A percentile compares a stretch with the other conserved stretches of the same genome.
Evolutionary conservation across 352 stramenopile genomes (phyloP).

Genomic region (Elongisporangium anandrum): DNA sequence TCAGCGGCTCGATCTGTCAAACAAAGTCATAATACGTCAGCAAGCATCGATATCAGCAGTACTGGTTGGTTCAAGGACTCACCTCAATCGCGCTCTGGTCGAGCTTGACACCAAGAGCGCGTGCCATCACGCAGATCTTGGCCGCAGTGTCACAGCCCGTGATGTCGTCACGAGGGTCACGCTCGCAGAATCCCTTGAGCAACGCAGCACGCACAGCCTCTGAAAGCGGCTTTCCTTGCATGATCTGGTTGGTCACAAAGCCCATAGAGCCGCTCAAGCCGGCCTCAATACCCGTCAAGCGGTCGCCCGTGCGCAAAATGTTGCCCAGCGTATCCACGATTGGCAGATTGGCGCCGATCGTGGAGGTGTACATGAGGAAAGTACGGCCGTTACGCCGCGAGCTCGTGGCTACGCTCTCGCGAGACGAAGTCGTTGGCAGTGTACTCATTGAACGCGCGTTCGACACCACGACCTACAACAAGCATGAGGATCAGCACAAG

Average conservation of each 20-base stretch:
- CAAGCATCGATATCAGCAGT: background rate
- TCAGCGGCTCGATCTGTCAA: constrained; percentile 46
- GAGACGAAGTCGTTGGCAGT: constrained; percentile 46
- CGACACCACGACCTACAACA: constrained; percentile 42
- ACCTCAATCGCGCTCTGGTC: constrained; percentile 36
- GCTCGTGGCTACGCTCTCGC: constrained; percentile 46
- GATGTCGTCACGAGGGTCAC: constrained; percentile 66
- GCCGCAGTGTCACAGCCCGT: constrained; percentile 55
- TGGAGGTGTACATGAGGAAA: constrained; percentile 82
- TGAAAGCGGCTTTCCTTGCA: constrained; percentile 63
- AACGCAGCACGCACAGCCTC: constrained; percentile 45
- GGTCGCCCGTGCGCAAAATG: constrained; percentile 68
- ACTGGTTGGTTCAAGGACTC: background rate
- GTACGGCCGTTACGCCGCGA: constrained; percentile 33
- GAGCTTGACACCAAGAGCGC: constrained; percentile 55
- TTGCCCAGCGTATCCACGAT: constrained; percentile 74
- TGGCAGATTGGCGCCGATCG: constrained; percentile 62
- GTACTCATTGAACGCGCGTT: constrained; percentile 56
- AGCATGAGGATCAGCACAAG: background rate
- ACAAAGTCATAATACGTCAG: background rate
- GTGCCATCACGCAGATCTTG: constrained; percentile 68
- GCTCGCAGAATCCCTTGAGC: constrained; percentile 58
- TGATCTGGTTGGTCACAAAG: constrained; percentile 68
- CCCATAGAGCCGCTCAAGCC: constrained; percentile 72
- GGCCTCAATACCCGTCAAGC: constrained; percentile 47